phyloP scores from a whole-genome alignment of 106 monocot genomes.

The Chionographis japonica region DNA sequence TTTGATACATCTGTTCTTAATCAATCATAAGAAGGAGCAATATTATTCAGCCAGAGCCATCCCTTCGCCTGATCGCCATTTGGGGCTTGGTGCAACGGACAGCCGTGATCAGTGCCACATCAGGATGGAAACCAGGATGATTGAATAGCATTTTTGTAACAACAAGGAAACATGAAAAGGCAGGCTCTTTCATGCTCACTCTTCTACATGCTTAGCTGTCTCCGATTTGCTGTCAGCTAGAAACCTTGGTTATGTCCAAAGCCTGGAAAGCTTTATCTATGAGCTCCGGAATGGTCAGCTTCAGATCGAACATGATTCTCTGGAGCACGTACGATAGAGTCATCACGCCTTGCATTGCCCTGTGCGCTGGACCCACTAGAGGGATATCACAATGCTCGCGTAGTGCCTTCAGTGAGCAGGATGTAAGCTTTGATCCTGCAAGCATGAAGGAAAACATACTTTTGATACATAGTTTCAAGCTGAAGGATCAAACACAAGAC shows the following conservation, averaged over 20 bases:
- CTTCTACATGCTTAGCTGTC: not conserved
- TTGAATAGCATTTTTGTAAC: not conserved
- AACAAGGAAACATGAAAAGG: not conserved
- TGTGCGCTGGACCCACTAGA: constrained; percentile 56
- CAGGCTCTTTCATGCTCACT: too few relatives aligned
- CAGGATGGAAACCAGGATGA: too few relatives aligned
- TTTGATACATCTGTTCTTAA: too few relatives aligned
- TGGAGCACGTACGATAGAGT: constrained; percentile 54
- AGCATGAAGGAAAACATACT: not conserved
- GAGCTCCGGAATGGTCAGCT: constrained; percentile 48
- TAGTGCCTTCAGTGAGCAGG: constrained; percentile 30
- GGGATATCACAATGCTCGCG: constrained; percentile 47
- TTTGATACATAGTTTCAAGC: too few relatives aligned
- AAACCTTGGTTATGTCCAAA: constrained; percentile 39
- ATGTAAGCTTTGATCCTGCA: constrained; percentile 62
- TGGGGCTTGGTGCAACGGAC: too few relatives aligned
- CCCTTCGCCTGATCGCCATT: too few relatives aligned
- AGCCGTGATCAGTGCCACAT: too few relatives aligned
- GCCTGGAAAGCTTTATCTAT: constrained; percentile 55
- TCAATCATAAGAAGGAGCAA: too few relatives aligned
- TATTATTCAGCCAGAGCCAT: too few relatives aligned
- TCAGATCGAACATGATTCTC: constrained; percentile 64
- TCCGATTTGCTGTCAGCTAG: constrained; percentile 1
- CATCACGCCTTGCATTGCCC: constrained; percentile 83
- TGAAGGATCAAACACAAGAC: too few relatives aligned